Base-by-base conservation (phyloP, 192 early-diverging fungal genomes). In the Gamsiella multidivaricata region DNA sequence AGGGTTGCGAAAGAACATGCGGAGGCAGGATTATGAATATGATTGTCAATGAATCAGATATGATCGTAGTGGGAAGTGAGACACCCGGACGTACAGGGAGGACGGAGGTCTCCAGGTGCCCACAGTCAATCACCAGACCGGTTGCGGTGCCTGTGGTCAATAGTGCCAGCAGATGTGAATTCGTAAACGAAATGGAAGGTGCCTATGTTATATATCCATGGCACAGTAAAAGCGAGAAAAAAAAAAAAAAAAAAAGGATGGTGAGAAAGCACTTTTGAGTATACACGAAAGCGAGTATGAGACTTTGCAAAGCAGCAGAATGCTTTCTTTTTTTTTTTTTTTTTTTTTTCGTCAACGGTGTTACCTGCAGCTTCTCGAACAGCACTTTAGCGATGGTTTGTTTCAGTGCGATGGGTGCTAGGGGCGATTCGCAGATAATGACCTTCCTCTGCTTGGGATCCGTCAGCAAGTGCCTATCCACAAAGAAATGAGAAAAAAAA, bases 101-200 rank as follows among this genome's bases (percentile, higher is more conserved):
- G 4, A 93, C 92, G 7, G 88, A 87, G 8, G 91, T 90, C 43
- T 89, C 88, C 18, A 94, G 72, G 63, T 94, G 85, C 0, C 95
- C 96, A 66, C 91, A 92, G 74, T 97, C 95, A 20, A 97, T 83
- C 1, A 97, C 94, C 55, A 97, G 79, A 1, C 96, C 96, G 7
- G 88, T 90, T 9, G 87, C 86, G 17, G 79, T 68, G 8, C 96
- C 96, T 14, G 90, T 88, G 5, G 93, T 91, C 59, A 94, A 70
- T 43, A 97, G 68, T 1, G 94, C 89, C 28, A 91, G 72, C 34
- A 96, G 80, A 46, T 91, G 84, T 17, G 86, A 66, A 12, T 92
- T 91, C 2, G 91, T 89, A 60, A 94, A 94, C 2, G 91, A 89
- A 18, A 97, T 62, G 8, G 91, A 88, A 0, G 95, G 94, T 2